Base-by-base conservation (phyloP, 495 filamentous ascomycete species). In the Friedmanniomyces endolithicus region DNA sequence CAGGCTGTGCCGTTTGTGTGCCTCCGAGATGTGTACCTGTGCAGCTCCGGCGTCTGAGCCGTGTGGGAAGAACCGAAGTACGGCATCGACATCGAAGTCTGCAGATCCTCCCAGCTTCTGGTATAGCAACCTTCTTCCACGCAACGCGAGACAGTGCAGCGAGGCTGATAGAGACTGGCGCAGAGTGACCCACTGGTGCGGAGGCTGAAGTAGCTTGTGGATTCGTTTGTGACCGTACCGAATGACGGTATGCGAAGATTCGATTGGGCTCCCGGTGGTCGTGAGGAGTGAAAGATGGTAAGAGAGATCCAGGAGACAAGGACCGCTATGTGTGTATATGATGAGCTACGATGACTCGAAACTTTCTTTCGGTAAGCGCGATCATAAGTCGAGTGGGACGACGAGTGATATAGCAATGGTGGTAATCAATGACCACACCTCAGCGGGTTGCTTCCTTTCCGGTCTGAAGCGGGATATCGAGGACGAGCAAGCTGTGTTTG, bases 71-170 rank as follows among this genome's bases (percentile, higher is more conserved):
- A 2, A 12, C 25, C 25, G 17, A 54, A 20, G 41, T 47, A 45
- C 50, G 52, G 52, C 52, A 54, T 54, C 40, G 37, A 45, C 52
- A 54, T 54, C 17, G 23, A 47, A 27, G 16, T 50, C 29, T 2
- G 9, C 24, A 22, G 20, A 47, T 31, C 27, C 4, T 31, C 27
- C 27, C 27, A 31, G 27, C 9, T 9, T 9, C 27, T 9, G 27
- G 27, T 9, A n/a, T 31, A 31, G 3, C 27, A 31, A 3, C 3
- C 27, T 9, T 31, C 9, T 9, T 31, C 27, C 27, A 31, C 27
- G 27, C 27, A 31, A 9, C 9, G 27, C 9, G 9, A 31, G 27
- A 31, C 27, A 31, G 9, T 3, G 27, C 27, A 31, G 27, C 27
- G 27, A 9, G 27, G 27, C 27, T 31, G 27, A 31, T 14, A 14